Base-by-base conservation (phyloP, 2,329 filamentous ascomycete genomes). In the Tolypocladium pustulatum region DNA sequence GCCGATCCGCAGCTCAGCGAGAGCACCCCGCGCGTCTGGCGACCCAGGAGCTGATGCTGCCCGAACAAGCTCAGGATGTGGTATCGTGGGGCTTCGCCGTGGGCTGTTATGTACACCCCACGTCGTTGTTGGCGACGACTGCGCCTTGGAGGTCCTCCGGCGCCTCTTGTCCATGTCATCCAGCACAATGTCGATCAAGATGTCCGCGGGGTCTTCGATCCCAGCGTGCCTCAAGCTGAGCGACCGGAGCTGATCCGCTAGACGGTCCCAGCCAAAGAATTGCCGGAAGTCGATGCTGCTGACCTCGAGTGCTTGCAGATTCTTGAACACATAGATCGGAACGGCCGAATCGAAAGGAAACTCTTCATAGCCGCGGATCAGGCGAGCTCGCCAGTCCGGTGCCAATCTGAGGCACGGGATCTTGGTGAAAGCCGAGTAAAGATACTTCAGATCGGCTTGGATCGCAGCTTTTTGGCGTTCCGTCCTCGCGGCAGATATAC, bases 261-360 rank as follows among this genome's bases (percentile, higher is more conserved):
- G 76, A 60, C 89, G 86, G 71, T 99, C 93, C 94, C 94, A 99
- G 59, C 94, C 94, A 73, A 91, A 96, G 75, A 97, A 97, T 66
- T 96, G 92, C 61, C 94, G 86, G 70, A 96, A 97, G 73, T 99
- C 94, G 69, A 97, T 88, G 74, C 95, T 92, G 75, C 88, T 92
- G 57, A 99, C 90, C 72, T 99, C 94, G 63, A 99, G 80, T 27
- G 91, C 89, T 73, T 93, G 93, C 57, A 97, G 78, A 66, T 97
- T 99, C 76, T 99, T 97, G 82, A 99, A 97, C 10, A 90, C 89
- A 72, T 96, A 88, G n/a, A 99, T 80, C 25, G 94, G 94, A 36
- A 99, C 94, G 25, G 94, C 94, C 30, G 91, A 96, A 73, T 99
- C 94, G 72, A 97, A 97, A 3, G 94, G 94, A 65, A 97, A 99